phyloP scores from a whole-genome alignment of 345 rosid species.

The Viola odorata region DNA sequence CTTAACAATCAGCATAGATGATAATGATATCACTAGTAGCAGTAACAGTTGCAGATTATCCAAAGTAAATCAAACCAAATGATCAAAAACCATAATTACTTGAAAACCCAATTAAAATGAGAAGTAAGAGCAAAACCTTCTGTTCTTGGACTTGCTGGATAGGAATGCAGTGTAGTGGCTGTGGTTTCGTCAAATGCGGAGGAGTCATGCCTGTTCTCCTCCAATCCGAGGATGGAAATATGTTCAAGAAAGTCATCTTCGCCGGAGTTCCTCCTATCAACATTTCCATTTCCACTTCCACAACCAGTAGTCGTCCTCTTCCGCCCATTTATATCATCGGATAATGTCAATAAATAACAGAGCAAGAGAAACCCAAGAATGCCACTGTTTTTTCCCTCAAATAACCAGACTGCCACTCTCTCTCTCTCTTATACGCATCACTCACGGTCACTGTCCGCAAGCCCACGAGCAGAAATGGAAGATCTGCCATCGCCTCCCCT shows the following conservation, averaged over 20 bases:
- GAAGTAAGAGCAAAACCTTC: constrained; percentile 13
- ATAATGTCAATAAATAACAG: not conserved
- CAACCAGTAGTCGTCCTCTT: not conserved
- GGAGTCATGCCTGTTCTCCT: not conserved
- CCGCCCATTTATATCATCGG: not conserved
- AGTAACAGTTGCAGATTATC: too few species aligned
- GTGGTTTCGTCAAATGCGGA: too few species aligned
- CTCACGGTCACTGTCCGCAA: too few species aligned
- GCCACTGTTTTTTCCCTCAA: not conserved
- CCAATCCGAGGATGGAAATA: constrained; percentile 1
- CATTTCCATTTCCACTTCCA: constrained; percentile 4
- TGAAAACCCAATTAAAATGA: too few species aligned
- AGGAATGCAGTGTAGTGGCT: constrained; percentile 40
- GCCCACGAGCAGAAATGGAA: too few species aligned
- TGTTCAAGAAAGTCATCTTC: constrained; percentile 3
- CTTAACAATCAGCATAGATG: too few species aligned
- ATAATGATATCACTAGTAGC: too few species aligned
- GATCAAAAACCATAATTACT: too few species aligned
- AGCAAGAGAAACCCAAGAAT: not conserved
- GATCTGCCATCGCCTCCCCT: too few species aligned
- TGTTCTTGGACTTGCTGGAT: constrained; percentile 30
- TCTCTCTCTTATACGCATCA: not conserved
- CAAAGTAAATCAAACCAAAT: too few species aligned
- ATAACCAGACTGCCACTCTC: constrained; percentile 5
- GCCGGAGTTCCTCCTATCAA: constrained; percentile 12